Percentiles rank a stretch among this genome's conserved stretches.
Evolutionary conservation across 805 yeast genomes (phyloP).

Genomic region (Candida corydali): DNA sequence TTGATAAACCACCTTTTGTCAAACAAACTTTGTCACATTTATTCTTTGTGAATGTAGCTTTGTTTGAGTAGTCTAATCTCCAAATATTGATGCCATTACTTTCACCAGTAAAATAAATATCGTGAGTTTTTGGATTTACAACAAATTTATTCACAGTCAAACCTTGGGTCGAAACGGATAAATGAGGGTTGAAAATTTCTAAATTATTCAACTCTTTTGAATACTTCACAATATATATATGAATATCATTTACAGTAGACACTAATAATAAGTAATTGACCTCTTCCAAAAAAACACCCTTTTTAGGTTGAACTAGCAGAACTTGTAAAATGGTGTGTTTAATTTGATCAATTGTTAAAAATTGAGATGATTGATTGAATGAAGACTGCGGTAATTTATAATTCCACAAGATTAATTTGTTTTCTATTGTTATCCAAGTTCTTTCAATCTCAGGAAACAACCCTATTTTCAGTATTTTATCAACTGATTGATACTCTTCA

Average conservation of each 20-base stretch:
- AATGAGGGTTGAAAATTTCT: slow-evolving; percentile 76
- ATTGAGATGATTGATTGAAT: slow-evolving; percentile 46
- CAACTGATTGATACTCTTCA: slow-evolving; percentile 64
- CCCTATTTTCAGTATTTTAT: slow-evolving; percentile 74
- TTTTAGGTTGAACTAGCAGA: slow-evolving; percentile 74
- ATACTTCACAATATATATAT: slow-evolving; percentile 68
- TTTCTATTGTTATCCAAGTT: slow-evolving; percentile 83
- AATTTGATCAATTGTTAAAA: slow-evolving; percentile 77
- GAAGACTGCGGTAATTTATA: slow-evolving; percentile 53
- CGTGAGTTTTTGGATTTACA: slow-evolving; percentile 60
- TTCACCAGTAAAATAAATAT: slow-evolving; percentile 80
- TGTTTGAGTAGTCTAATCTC: slow-evolving; percentile 79
- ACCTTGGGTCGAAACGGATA: slow-evolving; percentile 78
- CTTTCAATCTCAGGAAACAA: slow-evolving; percentile 74
- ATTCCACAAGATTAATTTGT: slow-evolving; percentile 83
- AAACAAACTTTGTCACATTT: slow-evolving; percentile 80
- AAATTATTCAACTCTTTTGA: slow-evolving; percentile 41
- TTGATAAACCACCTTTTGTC: slow-evolving; percentile 55
- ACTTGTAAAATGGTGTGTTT: slow-evolving; percentile 74
- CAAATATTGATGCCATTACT: slow-evolving; percentile 77
- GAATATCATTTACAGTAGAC: slow-evolving; percentile 76
- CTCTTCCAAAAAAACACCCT: slow-evolving; percentile 72
- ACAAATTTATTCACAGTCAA: slow-evolving; percentile 62
- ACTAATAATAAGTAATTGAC: slow-evolving; percentile 71
- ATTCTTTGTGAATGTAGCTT: slow-evolving; percentile 83